phyloP scores from a whole-genome alignment of 2,329 filamentous ascomycete species.

The Talaromyces amestolkiae region DNA sequence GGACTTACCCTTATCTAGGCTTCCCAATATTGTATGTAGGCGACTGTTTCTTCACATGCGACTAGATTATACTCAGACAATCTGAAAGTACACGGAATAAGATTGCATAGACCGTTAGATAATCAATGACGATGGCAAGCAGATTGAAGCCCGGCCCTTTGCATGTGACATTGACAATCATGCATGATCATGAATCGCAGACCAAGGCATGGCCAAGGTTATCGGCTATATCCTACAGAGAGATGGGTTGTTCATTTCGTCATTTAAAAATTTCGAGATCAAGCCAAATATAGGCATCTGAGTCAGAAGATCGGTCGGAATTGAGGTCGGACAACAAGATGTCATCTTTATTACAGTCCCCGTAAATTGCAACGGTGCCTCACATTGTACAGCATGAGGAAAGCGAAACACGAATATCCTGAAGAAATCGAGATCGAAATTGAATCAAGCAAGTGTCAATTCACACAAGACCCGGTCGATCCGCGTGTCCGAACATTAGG shows the following conservation, averaged over 20 bases:
- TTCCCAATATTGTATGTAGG: not conserved
- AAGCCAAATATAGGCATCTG: not conserved
- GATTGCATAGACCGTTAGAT: not conserved
- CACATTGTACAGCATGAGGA: not conserved
- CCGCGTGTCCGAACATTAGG: not conserved
- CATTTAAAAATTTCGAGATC: not conserved
- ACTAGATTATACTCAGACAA: not conserved
- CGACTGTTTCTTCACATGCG: not conserved
- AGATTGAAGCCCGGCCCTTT: not conserved
- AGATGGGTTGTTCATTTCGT: not conserved
- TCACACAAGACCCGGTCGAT: not conserved
- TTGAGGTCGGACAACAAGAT: not conserved
- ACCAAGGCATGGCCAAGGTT: not conserved
- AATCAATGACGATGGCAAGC: not conserved
- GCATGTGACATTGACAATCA: not conserved
- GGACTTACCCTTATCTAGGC: not conserved
- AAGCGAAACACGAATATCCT: not conserved
- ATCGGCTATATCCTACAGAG: not conserved
- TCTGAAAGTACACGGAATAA: too few relatives aligned
- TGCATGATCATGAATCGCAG: not conserved
- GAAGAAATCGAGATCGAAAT: not conserved
- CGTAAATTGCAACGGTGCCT: not conserved
- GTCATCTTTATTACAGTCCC: not conserved
- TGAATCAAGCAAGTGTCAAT: not conserved
- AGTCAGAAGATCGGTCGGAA: not conserved